Base-by-base conservation (phyloP, 2,329 filamentous ascomycete species). In the Clonostachys chloroleuca region DNA sequence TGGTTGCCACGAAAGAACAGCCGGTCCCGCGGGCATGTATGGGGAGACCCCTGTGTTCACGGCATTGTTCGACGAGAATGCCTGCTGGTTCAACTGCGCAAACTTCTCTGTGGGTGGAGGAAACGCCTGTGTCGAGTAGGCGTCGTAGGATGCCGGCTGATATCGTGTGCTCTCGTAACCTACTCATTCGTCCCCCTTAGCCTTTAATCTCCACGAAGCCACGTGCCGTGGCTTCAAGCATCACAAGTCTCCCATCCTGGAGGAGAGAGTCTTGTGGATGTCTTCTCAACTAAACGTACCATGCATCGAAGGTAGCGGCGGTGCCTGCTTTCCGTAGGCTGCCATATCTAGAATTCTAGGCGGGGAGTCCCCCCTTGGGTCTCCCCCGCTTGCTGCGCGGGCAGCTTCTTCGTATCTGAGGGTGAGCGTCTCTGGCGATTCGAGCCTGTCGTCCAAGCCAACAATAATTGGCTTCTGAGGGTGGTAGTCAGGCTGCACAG, bases 231-330 rank as follows among this genome's bases (percentile, higher is more conserved):
- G 24, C 24, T 30, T 9, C 8, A 30, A 10, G 24, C 24, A 30
- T 30, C 24, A 30, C 24, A 30, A 30, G 24, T 30, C 24, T 30
- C 24, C 24, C 24, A 17, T 18, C 10, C 9, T 14, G 2, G 10
- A 16, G 10, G 41, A 39, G 34, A 16, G 12, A 43, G 16, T 30
- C 24, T 30, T 30, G 24, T 30, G 24, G 8, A 30, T 10, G 24
- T 30, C 43, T 35, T 44, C 16, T 12, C 17, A 12, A 34, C n/a
- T 36, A 45, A 17, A 84, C 89, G 73, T 75, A 95, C 91, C 87
- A 70, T 92, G 87, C 73, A 92, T 80, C 66, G 86, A 86, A 67
- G 86, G 77, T 69, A 84, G 77, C 66, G 87, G 83, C 49, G 44
- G 44, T 16, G 47, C 44, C 24, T 82, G 70, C 71, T 95, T 95